These are phyloP conservation scores for Ogataea henricii DNA, from an alignment of 805 yeast species.

Conservation along the genomic window DNA sequence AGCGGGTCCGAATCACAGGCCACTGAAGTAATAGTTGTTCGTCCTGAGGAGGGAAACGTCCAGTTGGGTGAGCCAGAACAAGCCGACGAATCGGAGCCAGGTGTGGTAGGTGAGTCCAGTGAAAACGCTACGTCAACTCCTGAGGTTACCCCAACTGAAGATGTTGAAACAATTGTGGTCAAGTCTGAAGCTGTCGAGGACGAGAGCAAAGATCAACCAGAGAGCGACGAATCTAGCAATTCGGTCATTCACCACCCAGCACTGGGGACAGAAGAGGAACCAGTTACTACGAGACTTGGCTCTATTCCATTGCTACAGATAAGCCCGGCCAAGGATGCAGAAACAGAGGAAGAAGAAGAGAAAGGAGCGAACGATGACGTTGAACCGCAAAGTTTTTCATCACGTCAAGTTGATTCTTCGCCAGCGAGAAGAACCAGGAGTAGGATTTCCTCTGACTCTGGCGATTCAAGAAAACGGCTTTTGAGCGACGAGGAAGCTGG, in stretches of 20 bases:
- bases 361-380: too few relatives aligned
- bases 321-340: neutral
- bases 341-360: slow-evolving; percentile 6
- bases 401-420: slow-evolving; percentile 9
- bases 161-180: neutral
- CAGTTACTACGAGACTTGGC: neutral
- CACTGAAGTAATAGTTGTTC: slow-evolving; percentile 3
- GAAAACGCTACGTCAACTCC: too few relatives aligned
- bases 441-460: slow-evolving; percentile 4
- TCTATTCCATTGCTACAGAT: slow-evolving; percentile 7
- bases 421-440: slow-evolving; percentile 23
- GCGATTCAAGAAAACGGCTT: slow-evolving; percentile 9
- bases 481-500: slow-evolving; percentile 1
- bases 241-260: neutral
- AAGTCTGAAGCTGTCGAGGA: neutral
- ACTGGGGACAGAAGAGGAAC: neutral
- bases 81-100: too few relatives aligned
- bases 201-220: neutral
- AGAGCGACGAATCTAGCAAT: neutral
- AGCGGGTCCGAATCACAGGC: neutral
- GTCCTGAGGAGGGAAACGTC: neutral
- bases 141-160: neutral
- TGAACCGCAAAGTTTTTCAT: too few relatives aligned
- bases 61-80: neutral
- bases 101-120: too few relatives aligned